phyloP scores from a whole-genome alignment of 768 basidiomycete genomes.

The Paxillus involutus region DNA sequence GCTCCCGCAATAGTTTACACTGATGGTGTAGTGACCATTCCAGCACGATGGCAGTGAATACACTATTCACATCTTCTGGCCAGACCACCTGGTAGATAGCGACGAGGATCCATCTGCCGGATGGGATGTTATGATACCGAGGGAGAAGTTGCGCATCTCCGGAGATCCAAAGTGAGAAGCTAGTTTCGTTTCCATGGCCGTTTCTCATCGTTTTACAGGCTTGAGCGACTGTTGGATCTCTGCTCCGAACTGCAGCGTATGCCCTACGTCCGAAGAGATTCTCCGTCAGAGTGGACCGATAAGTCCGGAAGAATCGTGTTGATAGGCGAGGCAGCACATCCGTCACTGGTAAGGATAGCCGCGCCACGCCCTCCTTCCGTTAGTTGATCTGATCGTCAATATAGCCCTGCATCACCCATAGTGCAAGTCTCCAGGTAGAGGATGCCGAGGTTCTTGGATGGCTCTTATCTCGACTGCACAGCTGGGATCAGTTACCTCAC shows the following conservation, averaged over 20 bases:
- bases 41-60: slow-evolving; percentile 37
- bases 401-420: slow-evolving; percentile 47
- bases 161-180: slow-evolving; percentile 36
- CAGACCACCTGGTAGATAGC: slow-evolving; percentile 31
- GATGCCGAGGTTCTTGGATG: slow-evolving; percentile 29
- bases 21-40: neutral
- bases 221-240: slow-evolving; percentile 35
- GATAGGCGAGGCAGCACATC: slow-evolving; percentile 58
- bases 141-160: slow-evolving; percentile 29
- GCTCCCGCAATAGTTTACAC: neutral
- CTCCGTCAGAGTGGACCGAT: slow-evolving; percentile 45
- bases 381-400: slow-evolving; percentile 2
- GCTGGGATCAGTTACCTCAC: slow-evolving; percentile 43
- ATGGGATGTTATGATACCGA: slow-evolving; percentile 37
- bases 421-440: slow-evolving; percentile 28
- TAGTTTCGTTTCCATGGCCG: neutral
- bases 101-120: slow-evolving; percentile 15
- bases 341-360: slow-evolving; percentile 41
- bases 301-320: slow-evolving; percentile 47
- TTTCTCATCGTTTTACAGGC: slow-evolving; percentile 18
- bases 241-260: slow-evolving; percentile 36
- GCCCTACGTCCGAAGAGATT: slow-evolving; percentile 27
- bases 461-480: slow-evolving; percentile 40
- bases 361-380: neutral
- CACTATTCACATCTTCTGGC: slow-evolving; percentile 37